A percentile compares a stretch with the other conserved stretches of the same genome.
These are phyloP conservation scores for Pleurotus tuoliensis DNA, from an alignment of 768 basidiomycete species.

Conservation along the genomic window DNA sequence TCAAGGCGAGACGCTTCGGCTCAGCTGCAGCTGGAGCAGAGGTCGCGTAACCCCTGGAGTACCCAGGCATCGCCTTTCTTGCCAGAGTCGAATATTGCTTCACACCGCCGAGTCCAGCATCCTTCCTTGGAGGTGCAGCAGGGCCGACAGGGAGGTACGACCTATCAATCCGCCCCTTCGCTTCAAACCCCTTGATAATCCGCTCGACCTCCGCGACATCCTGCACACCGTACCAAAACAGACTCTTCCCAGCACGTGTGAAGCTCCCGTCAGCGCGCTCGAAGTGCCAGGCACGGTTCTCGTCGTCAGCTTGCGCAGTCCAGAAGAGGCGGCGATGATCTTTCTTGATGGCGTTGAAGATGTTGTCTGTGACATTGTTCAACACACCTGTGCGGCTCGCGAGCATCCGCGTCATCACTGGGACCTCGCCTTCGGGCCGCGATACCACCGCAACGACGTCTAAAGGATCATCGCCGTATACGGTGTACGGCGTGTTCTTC, in stretches of 20 bases:
- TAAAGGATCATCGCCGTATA: conserved; percentile 98
- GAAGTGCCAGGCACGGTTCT: conserved; percentile 98
- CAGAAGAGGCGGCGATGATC: conserved; percentile 94
- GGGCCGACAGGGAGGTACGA: conserved; percentile 88
- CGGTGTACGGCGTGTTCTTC: conserved; percentile 80
- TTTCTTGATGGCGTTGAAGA: conserved; percentile 94
- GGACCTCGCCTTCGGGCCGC: conserved; percentile 82
- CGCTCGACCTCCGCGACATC: conserved; percentile 90
- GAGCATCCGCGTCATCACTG: conserved; percentile 91
- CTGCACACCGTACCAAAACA: conserved; percentile 98
- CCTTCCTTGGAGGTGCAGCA: conserved; percentile 52
- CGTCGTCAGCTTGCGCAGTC: conserved; percentile 96
- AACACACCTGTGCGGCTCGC: conserved; percentile 84
- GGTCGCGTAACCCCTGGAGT: conserved; percentile 32
- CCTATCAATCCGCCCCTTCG: conserved; percentile 79
- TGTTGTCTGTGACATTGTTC: conserved; percentile 95
- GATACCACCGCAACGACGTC: conserved; percentile 94
- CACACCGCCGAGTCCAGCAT: conserved; percentile 32
- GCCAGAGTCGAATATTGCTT: conserved; percentile 60
- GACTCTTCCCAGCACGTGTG: conserved; percentile 85
- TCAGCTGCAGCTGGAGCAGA: conserved; percentile 31
- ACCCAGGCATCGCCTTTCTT: conserved; percentile 39
- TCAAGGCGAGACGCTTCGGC: conserved; percentile 87
- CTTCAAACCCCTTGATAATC: conserved; percentile 71
- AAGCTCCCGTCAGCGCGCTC: conserved; percentile 98